Evolutionary conservation across 2,329 filamentous ascomycete genomes (phyloP), one percentile per base, ranked within the genome.

Genomic region (Clonostachys rhizophaga): DNA sequence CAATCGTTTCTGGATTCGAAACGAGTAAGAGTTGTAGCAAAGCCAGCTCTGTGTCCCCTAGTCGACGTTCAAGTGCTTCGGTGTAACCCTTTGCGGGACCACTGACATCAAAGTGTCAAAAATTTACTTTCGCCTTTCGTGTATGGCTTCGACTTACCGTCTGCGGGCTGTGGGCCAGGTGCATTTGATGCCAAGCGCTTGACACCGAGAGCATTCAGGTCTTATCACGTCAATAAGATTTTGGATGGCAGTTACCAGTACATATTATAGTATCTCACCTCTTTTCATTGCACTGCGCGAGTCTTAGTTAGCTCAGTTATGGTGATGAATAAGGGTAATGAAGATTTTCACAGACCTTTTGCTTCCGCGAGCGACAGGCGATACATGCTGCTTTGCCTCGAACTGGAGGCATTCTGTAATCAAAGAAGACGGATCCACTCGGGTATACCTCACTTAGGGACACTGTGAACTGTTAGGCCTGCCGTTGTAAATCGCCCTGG

Each of bases 41-140:
- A 13, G 66, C 58, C 2, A 52, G 59, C 49, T 74, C 70, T 1
- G 69, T 71, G 42, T 69, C 63, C 41, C 64, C 60, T 1, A 74
- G 60, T 36, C 70, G 61, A 20, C 67, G 58, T 42, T 72, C 69
- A 16, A 74, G 52, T 14, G 66, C 64, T 54, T 72, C 70, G 16
- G 68, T 62, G 45, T 73, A 71, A 8, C 70, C 70, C 50, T 72
- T 74, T n/a, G 69, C 64, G 7, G 70, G 70, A 2, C 70, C 70
- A 44, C 70, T 72, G 36, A 20, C 16, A 42, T 24, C n/a, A 40
- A 35, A 30, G 24, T 30, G 44, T 40, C 30, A 12, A 40, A 17
- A 20, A 40, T 34, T 43, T 30, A 43, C 10, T 20, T 11, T 10
- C 16, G 12, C 6, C 5, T n/a, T 5, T 14, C 13, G 34, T 17